These are phyloP conservation scores for Malassezia pachydermatis DNA, from an alignment of 1,284 basidiomycete species.

Conservation along the genomic window DNA sequence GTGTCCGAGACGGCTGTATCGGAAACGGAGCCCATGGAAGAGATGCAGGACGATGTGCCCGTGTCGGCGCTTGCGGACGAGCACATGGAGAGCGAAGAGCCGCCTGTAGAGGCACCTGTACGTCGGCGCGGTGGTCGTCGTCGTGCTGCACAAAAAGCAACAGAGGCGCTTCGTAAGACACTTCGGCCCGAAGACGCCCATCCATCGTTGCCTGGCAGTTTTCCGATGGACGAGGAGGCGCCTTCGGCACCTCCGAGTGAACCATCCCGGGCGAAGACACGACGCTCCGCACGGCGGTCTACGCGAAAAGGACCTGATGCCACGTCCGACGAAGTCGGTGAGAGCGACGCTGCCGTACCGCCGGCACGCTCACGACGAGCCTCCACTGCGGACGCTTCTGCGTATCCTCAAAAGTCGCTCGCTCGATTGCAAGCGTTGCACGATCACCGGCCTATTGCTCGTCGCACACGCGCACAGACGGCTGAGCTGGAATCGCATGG, in stretches of 20 bases:
- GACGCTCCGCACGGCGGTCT: background rate
- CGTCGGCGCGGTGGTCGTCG: conserved; percentile 1
- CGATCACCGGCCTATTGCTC: conserved; percentile 13
- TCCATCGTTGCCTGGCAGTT: conserved; percentile 14
- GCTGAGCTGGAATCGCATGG: conserved; percentile 17
- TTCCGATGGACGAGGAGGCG: conserved; percentile 9
- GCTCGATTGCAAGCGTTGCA: conserved; percentile 11
- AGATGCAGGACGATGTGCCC: background rate
- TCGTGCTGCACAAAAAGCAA: conserved; percentile 8
- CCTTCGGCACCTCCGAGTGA: background rate
- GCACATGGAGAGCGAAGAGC: background rate
- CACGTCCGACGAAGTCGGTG: background rate
- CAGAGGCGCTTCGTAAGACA: conserved; percentile 7
- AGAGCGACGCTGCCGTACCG: background rate
- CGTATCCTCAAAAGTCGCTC: conserved; percentile 9
- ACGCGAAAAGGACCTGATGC: background rate
- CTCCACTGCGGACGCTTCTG: background rate
- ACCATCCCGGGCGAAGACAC: background rate
- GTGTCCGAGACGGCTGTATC: no score
- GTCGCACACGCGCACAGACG: conserved; percentile 15
- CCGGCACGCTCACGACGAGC: background rate
- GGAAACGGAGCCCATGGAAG: background rate
- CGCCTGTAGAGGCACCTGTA: background rate
- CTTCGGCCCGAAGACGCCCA: conserved; percentile 2
- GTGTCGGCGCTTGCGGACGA: background rate